A percentile compares a stretch with the other conserved stretches of the same genome.
These are phyloP conservation scores for Truncatella angustata DNA, from an alignment of 2,329 filamentous ascomycete species.

Conservation along the genomic window DNA sequence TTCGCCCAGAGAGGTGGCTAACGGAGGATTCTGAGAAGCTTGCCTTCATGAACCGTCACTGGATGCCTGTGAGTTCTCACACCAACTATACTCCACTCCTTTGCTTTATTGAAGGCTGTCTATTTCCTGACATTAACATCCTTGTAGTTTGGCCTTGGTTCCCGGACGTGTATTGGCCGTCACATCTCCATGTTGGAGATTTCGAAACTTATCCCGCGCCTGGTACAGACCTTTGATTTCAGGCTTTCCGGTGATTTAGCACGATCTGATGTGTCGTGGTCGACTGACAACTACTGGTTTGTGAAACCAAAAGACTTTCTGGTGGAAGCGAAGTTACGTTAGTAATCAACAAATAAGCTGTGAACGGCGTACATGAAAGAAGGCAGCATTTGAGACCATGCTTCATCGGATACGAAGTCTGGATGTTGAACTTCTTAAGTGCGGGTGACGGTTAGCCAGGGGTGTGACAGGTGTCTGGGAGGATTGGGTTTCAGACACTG, in stretches of 20 bases:
- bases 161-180: conserved; percentile 41
- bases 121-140: not conserved
- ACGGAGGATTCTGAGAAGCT: conserved; percentile 21
- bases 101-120: not conserved
- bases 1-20: conserved; percentile 42
- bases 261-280: not conserved
- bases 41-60: conserved; percentile 26
- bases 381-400: not conserved
- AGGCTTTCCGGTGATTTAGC: conserved; percentile 16
- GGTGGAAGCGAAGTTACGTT: not conserved
- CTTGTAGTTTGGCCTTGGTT: conserved; percentile 37
- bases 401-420: no score
- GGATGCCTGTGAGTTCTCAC: conserved; percentile 30
- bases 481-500: no score
- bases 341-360: not conserved
- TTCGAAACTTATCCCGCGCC: conserved; percentile 38
- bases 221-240: conserved; percentile 33
- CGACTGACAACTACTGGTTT: conserved; percentile 4
- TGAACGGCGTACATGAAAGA: not conserved
- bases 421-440: no score
- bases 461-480: no score
- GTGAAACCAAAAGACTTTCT: conserved; percentile 8
- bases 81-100: not conserved
- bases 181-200: conserved; percentile 44
- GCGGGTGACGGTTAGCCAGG: no score